Evolutionary conservation across 306 rosid genomes (phyloP), one percentile per base, ranked within the genome.

Genomic region (Sicyos edulis): DNA sequence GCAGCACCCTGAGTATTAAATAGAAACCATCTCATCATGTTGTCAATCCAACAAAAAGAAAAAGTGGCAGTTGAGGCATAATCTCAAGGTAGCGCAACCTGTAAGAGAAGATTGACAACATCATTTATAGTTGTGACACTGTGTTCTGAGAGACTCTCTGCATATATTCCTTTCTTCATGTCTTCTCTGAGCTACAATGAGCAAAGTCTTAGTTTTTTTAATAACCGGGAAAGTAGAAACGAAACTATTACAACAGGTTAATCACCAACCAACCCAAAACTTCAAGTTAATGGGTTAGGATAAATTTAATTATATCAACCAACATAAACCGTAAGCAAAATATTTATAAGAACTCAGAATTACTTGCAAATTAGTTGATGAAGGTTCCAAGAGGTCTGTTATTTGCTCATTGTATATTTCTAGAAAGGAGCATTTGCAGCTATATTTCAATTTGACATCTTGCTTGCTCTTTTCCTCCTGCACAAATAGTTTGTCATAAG

Each of bases 331-430:
- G 57, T 47, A 37, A 72, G 70, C 78, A 79, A 77, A 71, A 74
- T 67, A 61, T 66, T 76, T 75, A 50, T 24, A 22, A 14, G 71
- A 51, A 81, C 74, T 47, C 50, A 61, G 70, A 54, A 81, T 82
- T 87, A 92, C 98, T 81, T 87, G 98, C 76, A 93, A 88, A 82
- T 90, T 93, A 45, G 88, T 85, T 58, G 96, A 86, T 26, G 98
- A 88, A 76, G 98, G 93, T 85, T 88, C 96, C 76, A 93, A 80
- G 74, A 93, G 98, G 82, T 92, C 98, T 42, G 96, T 83, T 80
- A 90, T 88, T 80, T 92, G 98, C 85, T 92, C 98, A 69, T 90
- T 93, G 84, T 93, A 93, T 72, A 93, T 88, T 87, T 93, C 98
- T 54, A 93, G 76, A 78, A 93, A 90, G 67, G 96, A 93, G 81